Base-by-base conservation (phyloP, 352 stramenopile species). In the Pseudoperonospora humuli region DNA sequence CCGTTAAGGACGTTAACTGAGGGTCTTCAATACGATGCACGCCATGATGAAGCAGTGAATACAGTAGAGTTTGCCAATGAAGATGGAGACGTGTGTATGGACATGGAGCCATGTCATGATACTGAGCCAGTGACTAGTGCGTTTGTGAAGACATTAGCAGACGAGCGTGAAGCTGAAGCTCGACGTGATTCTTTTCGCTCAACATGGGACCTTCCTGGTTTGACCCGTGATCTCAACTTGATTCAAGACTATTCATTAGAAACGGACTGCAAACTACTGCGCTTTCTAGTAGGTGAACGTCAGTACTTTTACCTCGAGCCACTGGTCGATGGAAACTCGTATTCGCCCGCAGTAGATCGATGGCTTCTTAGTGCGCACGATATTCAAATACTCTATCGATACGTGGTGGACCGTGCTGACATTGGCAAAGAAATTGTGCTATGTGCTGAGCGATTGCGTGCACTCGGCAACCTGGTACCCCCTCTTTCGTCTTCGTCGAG, bases 231-330 rank as follows among this genome's bases (percentile, higher is more conserved):
- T 23, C 54, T 89, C 32, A 89, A 89, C 43, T 57, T 86, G 54
- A 77, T 89, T 36, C 77, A 86, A 28, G 77, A 86, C 43, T 89
- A 86, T 61, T 71, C 66, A 2, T 58, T 66, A 7, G 77, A 89
- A 50, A 84, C 58, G 8, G 49, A 85, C 7, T 84, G 70, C 34
- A 63, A 64, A 26, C n/a, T 89, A 25, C 55, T 89, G 15, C 65
- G 46, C 7, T 69, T 84, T 15, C 32, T 89, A 3, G 64, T 67
- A 21, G 77, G 77, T 1, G 64, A 86, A 42, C 71, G 77, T 5
- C 77, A 89, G 41, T 89, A 89, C 21, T 89, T 89, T 19, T 89
- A 86, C 43, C 41, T 89, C 15, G 71, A 86, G 37, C 70, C 70
- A 1, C 56, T 86, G 10, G 18, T 17, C 15, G 31, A 11, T 31